Base-by-base conservation (phyloP, 768 basidiomycete species). In the Candolleomyces eurysporus region DNA sequence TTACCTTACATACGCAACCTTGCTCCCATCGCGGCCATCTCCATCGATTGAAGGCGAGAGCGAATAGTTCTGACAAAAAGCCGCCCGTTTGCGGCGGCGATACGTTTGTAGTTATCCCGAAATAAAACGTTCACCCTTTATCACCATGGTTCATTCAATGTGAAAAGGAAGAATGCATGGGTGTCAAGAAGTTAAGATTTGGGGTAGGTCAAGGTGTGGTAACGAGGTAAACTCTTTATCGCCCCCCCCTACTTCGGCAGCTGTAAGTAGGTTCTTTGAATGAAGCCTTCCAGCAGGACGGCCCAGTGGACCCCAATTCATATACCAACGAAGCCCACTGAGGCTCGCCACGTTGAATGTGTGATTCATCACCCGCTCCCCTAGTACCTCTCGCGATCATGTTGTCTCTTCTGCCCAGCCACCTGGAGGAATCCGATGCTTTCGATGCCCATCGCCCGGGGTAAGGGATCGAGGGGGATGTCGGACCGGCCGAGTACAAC, bases 11-110 rank as follows among this genome's bases (percentile, higher is more conserved):
- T 21, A 17, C 30, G 52, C 17, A 53, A 9, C 14, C 52, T n/a
- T 17, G 36, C 52, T 53, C 52, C 52, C 52, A 53, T 53, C 52
- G 52, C 52, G 52, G 19, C n/a, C 49, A 30, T 19, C 49, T 51
- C 49, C 49, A 26, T 51, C 30, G 19, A 51, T 51, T 51, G 19
- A 51, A 51, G 26, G 32, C 52, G 52, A 17, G 52, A 32, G 21
- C 21, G 14, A n/a, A 49, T 49, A 26, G 36, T 36, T 36, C 11
- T 53, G 16, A 53, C 30, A 16, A 50, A 32, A 30, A 21, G 9
- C 52, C 16, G 30, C 31, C 30, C 36, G 52, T 53, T 30, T 30
- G 30, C 30, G 52, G 31, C 30, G 32, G 52, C 32, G 52, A 32
- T 53, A 31, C 36, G 36, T 36, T 32, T 53, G 52, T 32, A 39